Base-by-base conservation (phyloP, 116 monocot species). In the Posidonia oceanica region DNA sequence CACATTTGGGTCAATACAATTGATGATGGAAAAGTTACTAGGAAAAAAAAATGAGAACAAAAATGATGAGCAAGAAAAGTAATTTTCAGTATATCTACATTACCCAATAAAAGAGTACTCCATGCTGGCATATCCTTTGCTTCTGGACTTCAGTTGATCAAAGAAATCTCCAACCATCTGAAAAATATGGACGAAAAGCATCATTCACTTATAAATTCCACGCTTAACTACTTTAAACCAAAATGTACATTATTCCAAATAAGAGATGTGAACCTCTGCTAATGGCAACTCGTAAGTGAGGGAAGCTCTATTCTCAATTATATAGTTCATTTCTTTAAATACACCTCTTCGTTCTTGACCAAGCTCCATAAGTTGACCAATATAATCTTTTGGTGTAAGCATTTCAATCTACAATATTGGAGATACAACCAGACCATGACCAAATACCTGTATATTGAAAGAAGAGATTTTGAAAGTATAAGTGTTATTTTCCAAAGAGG, bases 111-210 rank as follows among this genome's bases (percentile, higher is more conserved):
- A 85, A 74, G 86, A 80, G 67, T 97, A 97, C 73, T 97, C 97
- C 97, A 97, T 97, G 84, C 97, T 97, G 60, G 92, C 97, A 85
- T 97, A 91, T 66, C 97, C 97, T 66, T 85, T 91, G 73, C 91
- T 97, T 81, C 89, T 86, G 73, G 97, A 97, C 62, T 97, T 97
- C 52, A 97, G 76, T 67, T 97, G 97, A 77, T 97, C 97, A 80
- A 89, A 97, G 77, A 97, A 91, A 71, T 97, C 97, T n/a, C 92
- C 92, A 71, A 97, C 89, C 97, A 97, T 97, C 92, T 95, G 74
- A 72, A 52, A 48, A 42, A 64, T 14, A 41, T n/a, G 13, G 59
- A 64, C 3, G 53, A 71, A 18, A 66, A 14, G 29, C 59, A 29
- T 16, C 23, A 73, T 62, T 20, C 61, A 68, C 3, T 42, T 18